These are phyloP conservation scores for Blumeriella jaapii DNA, from an alignment of 2,329 filamentous ascomycete species.

Conservation along the genomic window DNA sequence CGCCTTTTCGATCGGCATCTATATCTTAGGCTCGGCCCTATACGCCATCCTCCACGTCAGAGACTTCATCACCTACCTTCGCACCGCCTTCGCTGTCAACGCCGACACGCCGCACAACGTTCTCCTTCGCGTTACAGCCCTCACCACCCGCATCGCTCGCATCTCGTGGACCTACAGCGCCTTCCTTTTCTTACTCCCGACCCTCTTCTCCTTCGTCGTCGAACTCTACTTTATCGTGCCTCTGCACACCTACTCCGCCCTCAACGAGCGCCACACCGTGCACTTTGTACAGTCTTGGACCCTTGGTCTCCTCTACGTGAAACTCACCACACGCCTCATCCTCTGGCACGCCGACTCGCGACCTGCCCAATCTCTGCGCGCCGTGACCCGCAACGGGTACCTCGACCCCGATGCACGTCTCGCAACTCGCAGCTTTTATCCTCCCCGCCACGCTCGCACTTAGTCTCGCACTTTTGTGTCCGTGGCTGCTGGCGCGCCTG, in stretches of 20 bases:
- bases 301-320: conserved; percentile 79
- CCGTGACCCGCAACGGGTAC: conserved; percentile 64
- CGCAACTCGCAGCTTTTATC: conserved; percentile 78
- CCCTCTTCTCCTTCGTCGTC: conserved; percentile 65
- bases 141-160: conserved; percentile 23
- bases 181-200: conserved; percentile 68
- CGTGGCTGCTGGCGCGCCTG: conserved; percentile 46
- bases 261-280: conserved; percentile 51
- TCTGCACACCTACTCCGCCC: conserved; percentile 32
- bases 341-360: conserved; percentile 58
- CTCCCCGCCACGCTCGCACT: conserved; percentile 59
- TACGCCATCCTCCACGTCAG: conserved; percentile 48
- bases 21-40: conserved; percentile 57
- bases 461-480: conserved; percentile 48
- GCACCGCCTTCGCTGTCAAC: conserved; percentile 21
- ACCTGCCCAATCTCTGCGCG: conserved; percentile 61
- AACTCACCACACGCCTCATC: conserved; percentile 61
- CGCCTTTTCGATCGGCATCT: conserved; percentile 84
- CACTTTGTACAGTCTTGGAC: conserved; percentile 92
- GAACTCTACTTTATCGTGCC: conserved; percentile 87
- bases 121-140: conserved; percentile 12
- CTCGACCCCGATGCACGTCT: conserved; percentile 66
- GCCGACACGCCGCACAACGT: conserved; percentile 22
- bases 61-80: conserved; percentile 24
- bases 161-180: conserved; percentile 66